A percentile compares a stretch with the other conserved stretches of the same genome.
phyloP scores from a whole-genome alignment of 192 early-diverging fungal species.

The Rhizoclosmatium sp. region DNA sequence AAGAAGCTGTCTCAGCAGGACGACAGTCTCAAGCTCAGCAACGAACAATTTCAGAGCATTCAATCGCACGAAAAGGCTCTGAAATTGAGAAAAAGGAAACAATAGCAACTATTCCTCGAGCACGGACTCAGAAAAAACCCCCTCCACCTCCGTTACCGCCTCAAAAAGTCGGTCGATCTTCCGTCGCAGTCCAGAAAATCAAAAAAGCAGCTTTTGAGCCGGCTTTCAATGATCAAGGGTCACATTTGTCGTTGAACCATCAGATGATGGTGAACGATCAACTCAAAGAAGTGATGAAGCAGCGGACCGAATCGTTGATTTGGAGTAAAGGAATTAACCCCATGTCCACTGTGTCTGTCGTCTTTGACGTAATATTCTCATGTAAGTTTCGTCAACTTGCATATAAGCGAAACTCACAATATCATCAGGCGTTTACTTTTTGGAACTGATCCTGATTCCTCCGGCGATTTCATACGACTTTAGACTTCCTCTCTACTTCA shows the following conservation, averaged over 20 bases:
- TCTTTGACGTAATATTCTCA: not conserved
- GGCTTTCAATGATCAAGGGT: not conserved
- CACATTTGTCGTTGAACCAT: not conserved
- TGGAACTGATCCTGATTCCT: not conserved
- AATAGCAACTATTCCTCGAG: too few relatives aligned
- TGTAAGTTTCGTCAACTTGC: not conserved
- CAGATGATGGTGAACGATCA: not conserved
- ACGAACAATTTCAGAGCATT: too few relatives aligned
- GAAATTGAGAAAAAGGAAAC: too few relatives aligned
- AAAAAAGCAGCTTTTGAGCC: not conserved
- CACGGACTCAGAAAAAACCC: not conserved
- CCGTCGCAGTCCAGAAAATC: not conserved
- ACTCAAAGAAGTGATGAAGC: not conserved
- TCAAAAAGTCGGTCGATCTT: not conserved
- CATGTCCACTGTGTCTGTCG: not conserved
- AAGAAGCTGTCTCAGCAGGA: too few relatives aligned
- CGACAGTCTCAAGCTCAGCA: too few relatives aligned
- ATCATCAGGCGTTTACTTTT: not conserved
- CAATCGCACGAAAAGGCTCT: too few relatives aligned
- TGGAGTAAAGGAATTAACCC: constrained; percentile 1
- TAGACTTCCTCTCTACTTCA: not conserved
- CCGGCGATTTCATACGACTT: not conserved
- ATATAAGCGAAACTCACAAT: not conserved
- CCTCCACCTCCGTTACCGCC: not conserved
- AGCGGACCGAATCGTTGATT: not conserved